Conservation (phyloP, 1,284 basidiomycete species). For the Sporisorium exsertum region DNA sequence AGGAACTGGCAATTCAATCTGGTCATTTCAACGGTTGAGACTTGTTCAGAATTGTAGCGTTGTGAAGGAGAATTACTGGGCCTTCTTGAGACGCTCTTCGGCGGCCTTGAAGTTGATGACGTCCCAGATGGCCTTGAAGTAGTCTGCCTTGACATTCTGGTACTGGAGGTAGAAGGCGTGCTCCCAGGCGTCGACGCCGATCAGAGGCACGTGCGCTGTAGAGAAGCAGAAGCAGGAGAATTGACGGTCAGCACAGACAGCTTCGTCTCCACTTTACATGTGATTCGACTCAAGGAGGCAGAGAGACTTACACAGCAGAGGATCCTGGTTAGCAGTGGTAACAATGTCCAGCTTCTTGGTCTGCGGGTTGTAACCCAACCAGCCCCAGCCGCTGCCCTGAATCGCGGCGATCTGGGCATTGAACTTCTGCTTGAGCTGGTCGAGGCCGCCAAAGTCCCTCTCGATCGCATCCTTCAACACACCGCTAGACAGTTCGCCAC, state of each 20-base stretch:
- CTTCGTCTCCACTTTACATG: neutral
- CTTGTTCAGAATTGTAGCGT: neutral
- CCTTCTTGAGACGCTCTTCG: conserved; percentile 65
- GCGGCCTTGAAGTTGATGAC: conserved; percentile 69
- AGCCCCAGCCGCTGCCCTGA: conserved; percentile 68
- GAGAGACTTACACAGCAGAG: conserved; percentile 53
- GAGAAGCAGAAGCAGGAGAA: neutral
- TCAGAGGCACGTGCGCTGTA: conserved; percentile 62
- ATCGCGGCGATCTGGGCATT: conserved; percentile 63
- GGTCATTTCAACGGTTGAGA: neutral
- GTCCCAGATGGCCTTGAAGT: conserved; percentile 69
- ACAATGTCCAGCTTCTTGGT: conserved; percentile 63
- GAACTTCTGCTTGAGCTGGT: conserved; percentile 61
- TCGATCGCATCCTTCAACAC: conserved; percentile 65
- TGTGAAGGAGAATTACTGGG: conserved; percentile 38
- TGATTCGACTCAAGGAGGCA: neutral
- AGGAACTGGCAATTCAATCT: neutral
- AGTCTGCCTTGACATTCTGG: conserved; percentile 68
- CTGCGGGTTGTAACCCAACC: conserved; percentile 62
- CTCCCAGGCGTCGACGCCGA: conserved; percentile 69
- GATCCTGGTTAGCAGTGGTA: conserved; percentile 68
- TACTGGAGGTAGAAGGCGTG: conserved; percentile 69
- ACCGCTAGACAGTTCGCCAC: conserved; percentile 62
- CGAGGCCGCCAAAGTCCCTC: conserved; percentile 65
- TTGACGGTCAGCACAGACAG: neutral